These are phyloP conservation scores for Artemisia tridentata DNA, from an alignment of 129 eudicot species.

Conservation along the genomic window DNA sequence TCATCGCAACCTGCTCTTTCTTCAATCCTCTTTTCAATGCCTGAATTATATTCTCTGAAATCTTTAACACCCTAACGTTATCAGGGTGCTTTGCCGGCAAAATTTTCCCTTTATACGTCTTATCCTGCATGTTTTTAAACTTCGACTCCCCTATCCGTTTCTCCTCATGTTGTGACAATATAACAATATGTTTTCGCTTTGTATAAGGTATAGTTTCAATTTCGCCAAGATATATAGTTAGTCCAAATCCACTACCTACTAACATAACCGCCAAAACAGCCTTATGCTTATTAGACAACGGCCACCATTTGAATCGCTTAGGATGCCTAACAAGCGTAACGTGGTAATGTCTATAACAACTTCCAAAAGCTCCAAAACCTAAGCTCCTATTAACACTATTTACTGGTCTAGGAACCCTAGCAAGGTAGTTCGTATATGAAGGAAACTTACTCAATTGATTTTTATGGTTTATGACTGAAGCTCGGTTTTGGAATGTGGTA, in stretches of 20 bases:
- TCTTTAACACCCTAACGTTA: slow-evolving; percentile 50
- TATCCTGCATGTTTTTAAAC: slow-evolving; percentile 35
- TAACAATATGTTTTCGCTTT: not conserved
- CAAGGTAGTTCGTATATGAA: no score
- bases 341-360: no score
- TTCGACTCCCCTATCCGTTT: not conserved
- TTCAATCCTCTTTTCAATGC: slow-evolving; percentile 55
- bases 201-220: slow-evolving; percentile 6
- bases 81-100: slow-evolving; percentile 31
- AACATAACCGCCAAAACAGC: slow-evolving; percentile 32
- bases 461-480: no score
- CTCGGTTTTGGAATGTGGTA: no score
- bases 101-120: slow-evolving; percentile 44
- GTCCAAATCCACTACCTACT: slow-evolving; percentile 48
- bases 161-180: not conserved
- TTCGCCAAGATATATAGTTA: not conserved
- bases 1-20: slow-evolving; percentile 60
- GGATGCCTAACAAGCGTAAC: no score
- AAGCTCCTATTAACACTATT: no score
- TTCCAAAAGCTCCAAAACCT: no score
- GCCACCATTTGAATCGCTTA: no score
- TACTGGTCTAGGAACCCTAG: no score
- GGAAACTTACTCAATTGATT: no score
- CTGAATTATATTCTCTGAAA: slow-evolving; percentile 46
- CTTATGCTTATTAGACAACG: no score